These are phyloP conservation scores for Carpinus viminea DNA, from an alignment of 306 rosid genomes.

Conservation along the genomic window DNA sequence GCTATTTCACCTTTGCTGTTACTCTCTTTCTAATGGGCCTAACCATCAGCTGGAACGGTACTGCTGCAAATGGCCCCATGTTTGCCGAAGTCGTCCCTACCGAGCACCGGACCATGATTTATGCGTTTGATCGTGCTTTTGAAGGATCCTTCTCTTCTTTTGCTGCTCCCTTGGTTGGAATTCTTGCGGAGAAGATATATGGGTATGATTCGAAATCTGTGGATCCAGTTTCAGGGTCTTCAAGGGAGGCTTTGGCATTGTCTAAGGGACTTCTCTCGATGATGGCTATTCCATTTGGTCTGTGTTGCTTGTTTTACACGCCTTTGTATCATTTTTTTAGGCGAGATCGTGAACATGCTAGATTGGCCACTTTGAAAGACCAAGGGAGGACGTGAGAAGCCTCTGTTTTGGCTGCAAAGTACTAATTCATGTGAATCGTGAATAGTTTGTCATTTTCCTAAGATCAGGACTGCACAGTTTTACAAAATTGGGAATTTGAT, in stretches of 20 bases:
- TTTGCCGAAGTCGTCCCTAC: conserved; percentile 92
- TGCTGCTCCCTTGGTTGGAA: conserved; percentile 98
- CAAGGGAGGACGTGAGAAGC: conserved; percentile 49
- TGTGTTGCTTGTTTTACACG: conserved; percentile 89
- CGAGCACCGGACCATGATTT: conserved; percentile 92
- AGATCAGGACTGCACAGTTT: conserved; percentile 4
- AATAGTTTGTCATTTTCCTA: not conserved
- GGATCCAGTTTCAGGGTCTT: conserved; percentile 65
- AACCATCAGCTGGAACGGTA: conserved; percentile 84
- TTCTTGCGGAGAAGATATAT: conserved; percentile 81
- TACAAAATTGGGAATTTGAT: conserved; percentile 9
- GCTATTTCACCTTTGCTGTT: conserved; percentile 56
- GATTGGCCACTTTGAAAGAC: conserved; percentile 50
- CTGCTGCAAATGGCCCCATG: conserved; percentile 90
- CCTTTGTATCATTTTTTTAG: conserved; percentile 68
- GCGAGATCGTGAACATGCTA: conserved; percentile 75
- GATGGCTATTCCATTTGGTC: conserved; percentile 85
- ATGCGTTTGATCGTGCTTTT: conserved; percentile 95
- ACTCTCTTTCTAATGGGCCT: conserved; percentile 92
- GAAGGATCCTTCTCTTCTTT: conserved; percentile 91
- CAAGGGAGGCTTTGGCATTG: conserved; percentile 77
- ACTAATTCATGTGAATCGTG: not conserved
- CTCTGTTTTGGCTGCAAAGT: not conserved
- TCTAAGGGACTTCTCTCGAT: conserved; percentile 88
- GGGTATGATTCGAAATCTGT: conserved; percentile 80